Conservation (phyloP, 129 eudicot genomes). For the Flaveria trinervia region DNA sequence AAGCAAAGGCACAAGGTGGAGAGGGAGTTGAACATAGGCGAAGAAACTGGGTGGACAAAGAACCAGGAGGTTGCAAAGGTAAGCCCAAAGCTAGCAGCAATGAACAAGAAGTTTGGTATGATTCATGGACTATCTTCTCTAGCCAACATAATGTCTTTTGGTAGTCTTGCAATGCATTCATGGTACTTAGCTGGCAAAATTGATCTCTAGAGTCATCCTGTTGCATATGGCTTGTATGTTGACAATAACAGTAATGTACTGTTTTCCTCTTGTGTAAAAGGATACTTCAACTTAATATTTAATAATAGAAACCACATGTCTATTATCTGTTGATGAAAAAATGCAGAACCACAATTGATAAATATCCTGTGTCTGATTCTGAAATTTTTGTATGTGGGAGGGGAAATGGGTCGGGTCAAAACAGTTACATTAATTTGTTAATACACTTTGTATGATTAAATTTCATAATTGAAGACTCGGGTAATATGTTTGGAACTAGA, state of each 20-base stretch:
- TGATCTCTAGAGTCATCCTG: conserved; percentile 46
- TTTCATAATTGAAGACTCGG: too few relatives aligned
- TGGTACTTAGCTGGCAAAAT: conserved; percentile 96
- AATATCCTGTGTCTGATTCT: neutral
- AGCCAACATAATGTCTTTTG: conserved; percentile 84
- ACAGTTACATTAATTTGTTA: neutral
- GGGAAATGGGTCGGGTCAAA: neutral
- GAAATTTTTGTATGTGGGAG: neutral
- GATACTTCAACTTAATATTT: neutral
- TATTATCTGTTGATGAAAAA: neutral
- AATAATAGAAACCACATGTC: conserved; percentile 1
- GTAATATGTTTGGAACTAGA: too few relatives aligned
- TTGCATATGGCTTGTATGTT: conserved; percentile 28
- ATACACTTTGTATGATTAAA: too few relatives aligned
- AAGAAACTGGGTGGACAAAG: conserved; percentile 95
- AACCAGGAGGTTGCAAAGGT: conserved; percentile 85
- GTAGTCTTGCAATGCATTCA: conserved; percentile 94
- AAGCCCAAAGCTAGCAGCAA: conserved; percentile 83
- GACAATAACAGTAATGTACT: conserved; percentile 25
- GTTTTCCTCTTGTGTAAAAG: conserved; percentile 18
- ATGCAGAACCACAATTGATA: neutral
- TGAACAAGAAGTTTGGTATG: conserved; percentile 99
- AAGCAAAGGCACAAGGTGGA: conserved; percentile 97
- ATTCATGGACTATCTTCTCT: conserved; percentile 96
- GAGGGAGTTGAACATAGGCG: conserved; percentile 91